Conservation (phyloP, 768 basidiomycete species). For the Dacryopinax spathularia region DNA sequence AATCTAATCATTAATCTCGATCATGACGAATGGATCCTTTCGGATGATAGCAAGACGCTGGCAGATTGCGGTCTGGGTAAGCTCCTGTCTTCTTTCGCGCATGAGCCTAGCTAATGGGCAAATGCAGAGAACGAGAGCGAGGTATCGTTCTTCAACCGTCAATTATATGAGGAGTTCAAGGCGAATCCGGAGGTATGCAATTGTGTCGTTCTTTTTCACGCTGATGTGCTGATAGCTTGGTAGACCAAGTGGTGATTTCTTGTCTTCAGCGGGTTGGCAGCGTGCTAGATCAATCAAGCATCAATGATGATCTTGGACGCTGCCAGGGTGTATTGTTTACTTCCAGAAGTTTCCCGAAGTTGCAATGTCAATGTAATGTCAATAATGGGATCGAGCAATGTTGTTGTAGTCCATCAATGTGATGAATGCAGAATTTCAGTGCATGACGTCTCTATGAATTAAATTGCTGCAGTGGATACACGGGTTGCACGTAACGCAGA, state of each 20-base stretch:
- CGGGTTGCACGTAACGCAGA: background rate
- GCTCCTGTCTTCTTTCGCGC: constrained; percentile 19
- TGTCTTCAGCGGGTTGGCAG: background rate
- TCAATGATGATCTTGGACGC: too few species aligned
- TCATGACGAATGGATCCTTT: constrained; percentile 83
- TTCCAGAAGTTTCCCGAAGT: background rate
- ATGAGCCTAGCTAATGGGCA: too few species aligned
- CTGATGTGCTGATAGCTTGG: background rate
- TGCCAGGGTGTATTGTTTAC: background rate
- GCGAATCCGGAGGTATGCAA: constrained; percentile 54
- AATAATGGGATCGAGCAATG: background rate
- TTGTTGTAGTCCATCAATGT: constrained; percentile 5
- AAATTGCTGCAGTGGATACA: constrained; percentile 4
- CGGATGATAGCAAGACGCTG: constrained; percentile 51
- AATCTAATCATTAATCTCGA: constrained; percentile 98
- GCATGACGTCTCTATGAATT: constrained; percentile 3
- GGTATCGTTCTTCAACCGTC: constrained; percentile 75
- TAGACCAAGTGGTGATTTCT: constrained; percentile 12
- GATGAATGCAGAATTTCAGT: too few species aligned
- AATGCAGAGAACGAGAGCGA: constrained; percentile 92
- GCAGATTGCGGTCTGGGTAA: constrained; percentile 61
- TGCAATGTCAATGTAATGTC: background rate
- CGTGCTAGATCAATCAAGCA: too few species aligned
- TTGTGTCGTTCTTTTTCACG: constrained; percentile 4
- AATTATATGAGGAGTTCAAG: constrained; percentile 69